These are phyloP conservation scores for Castanopsis chinensis DNA, from an alignment of 306 rosid species.

Conservation along the genomic window DNA sequence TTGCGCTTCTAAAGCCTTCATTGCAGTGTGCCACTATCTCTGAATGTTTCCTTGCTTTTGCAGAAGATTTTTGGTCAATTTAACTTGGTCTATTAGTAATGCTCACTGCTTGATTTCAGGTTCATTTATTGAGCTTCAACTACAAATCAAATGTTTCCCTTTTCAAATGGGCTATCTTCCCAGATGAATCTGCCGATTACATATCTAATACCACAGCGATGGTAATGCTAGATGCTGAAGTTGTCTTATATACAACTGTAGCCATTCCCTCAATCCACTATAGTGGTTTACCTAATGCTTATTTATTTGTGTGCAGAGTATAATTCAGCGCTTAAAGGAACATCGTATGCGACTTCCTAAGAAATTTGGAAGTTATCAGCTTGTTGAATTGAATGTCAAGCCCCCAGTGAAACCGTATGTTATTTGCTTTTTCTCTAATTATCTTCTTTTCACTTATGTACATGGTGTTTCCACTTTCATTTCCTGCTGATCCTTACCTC, in stretches of 20 bases:
- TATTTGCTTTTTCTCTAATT: not conserved
- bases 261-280: not conserved
- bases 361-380: conserved; percentile 60
- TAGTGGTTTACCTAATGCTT: conserved; percentile 12
- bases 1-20: not conserved
- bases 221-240: conserved; percentile 38
- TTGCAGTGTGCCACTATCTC: not conserved
- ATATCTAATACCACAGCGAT: conserved; percentile 65
- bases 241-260: conserved; percentile 18
- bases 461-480: not conserved
- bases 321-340: conserved; percentile 57
- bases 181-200: conserved; percentile 49
- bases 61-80: not conserved
- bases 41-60: not conserved
- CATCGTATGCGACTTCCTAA: conserved; percentile 69
- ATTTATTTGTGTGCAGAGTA: conserved; percentile 47
- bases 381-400: conserved; percentile 56
- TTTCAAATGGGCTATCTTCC: conserved; percentile 62
- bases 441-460: not conserved
- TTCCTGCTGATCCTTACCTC: not conserved
- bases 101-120: conserved; percentile 50
- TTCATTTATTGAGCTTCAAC: conserved; percentile 48
- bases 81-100: not conserved
- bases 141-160: conserved; percentile 55
- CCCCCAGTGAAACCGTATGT: conserved; percentile 55